A percentile compares a stretch with the other conserved stretches of the same genome.
These are phyloP conservation scores for Ganoderma boninense DNA, from an alignment of 1,284 basidiomycete genomes.

Conservation along the genomic window DNA sequence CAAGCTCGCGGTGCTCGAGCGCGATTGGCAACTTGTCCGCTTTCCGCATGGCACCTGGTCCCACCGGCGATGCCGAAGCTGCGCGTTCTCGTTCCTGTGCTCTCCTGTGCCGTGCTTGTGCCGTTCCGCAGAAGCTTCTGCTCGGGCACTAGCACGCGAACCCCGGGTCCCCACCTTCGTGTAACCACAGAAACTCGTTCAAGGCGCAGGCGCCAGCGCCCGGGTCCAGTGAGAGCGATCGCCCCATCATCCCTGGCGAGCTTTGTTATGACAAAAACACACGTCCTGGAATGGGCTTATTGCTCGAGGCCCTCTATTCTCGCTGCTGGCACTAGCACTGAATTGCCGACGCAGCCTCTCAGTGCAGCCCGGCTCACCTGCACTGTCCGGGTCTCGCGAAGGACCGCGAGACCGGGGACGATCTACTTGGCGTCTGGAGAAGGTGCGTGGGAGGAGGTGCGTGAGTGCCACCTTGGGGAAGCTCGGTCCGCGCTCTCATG, in stretches of 20 bases:
- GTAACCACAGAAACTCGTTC: constrained; percentile 33
- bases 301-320: constrained; percentile 1
- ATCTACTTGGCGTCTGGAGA: constrained; percentile 3
- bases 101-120: not conserved
- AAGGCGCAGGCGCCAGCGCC: constrained; percentile 13
- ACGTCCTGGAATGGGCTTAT: constrained; percentile 26
- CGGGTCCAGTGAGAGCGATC: constrained; percentile 13
- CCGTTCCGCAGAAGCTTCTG: constrained; percentile 27
- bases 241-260: constrained; percentile 17
- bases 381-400: not conserved
- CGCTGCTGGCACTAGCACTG: constrained; percentile 10
- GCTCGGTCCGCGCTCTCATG: constrained; percentile 16
- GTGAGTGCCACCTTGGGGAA: not conserved
- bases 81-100: constrained; percentile 19
- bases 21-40: constrained; percentile 13
- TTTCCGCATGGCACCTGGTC: constrained; percentile 14
- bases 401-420: not conserved
- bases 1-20: not conserved
- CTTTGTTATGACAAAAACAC: not conserved
- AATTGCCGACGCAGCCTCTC: constrained; percentile 27
- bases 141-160: constrained; percentile 13
- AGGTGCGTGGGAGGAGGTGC: not conserved
- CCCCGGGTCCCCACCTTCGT: constrained; percentile 15
- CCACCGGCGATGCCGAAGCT: constrained; percentile 19
- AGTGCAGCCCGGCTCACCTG: constrained; percentile 3